A percentile compares a stretch with the other conserved stretches of the same genome.
phyloP scores from a whole-genome alignment of 129 eudicot species.

The Lonicera japonica region DNA sequence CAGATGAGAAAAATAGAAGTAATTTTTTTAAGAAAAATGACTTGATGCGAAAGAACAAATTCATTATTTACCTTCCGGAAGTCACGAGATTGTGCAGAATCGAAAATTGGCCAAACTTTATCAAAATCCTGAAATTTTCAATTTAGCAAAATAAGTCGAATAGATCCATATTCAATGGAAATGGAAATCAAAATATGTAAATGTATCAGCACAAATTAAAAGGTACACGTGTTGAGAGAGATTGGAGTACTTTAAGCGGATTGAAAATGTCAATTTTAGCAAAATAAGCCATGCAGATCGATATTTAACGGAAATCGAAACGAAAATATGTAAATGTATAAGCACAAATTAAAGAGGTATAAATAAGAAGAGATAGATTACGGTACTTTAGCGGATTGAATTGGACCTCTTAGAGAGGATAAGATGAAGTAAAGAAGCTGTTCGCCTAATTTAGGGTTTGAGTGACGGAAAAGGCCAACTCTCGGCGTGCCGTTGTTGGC shows the following conservation, averaged over 20 bases:
- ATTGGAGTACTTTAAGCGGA: too few relatives aligned
- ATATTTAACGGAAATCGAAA: too few relatives aligned
- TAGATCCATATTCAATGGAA: constrained; percentile 15
- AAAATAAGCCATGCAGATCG: too few relatives aligned
- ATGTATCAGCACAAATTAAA: background rate
- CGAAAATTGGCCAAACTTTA: constrained; percentile 92
- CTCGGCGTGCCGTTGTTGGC: constrained; percentile 69
- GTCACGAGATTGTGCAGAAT: constrained; percentile 92
- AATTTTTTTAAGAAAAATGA: too few relatives aligned
- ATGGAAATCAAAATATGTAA: background rate
- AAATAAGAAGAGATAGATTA: constrained; percentile 3
- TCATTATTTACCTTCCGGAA: constrained; percentile 73
- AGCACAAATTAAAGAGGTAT: too few relatives aligned
- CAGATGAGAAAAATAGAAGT: too few relatives aligned
- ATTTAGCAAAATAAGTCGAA: constrained; percentile 8
- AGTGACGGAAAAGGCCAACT: constrained; percentile 94
- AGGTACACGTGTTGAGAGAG: background rate
- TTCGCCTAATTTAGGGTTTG: constrained; percentile 97
- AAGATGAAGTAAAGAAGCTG: constrained; percentile 92
- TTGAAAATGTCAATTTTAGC: too few relatives aligned
- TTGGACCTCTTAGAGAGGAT: constrained; percentile 91
- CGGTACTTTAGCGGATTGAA: constrained; percentile 66
- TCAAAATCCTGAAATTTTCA: constrained; percentile 73
- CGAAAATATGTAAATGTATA: too few relatives aligned
- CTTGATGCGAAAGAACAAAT: background rate